These are phyloP conservation scores for Paramecium biaurelia DNA, from an alignment of 73 alveolate species.

Conservation along the genomic window DNA sequence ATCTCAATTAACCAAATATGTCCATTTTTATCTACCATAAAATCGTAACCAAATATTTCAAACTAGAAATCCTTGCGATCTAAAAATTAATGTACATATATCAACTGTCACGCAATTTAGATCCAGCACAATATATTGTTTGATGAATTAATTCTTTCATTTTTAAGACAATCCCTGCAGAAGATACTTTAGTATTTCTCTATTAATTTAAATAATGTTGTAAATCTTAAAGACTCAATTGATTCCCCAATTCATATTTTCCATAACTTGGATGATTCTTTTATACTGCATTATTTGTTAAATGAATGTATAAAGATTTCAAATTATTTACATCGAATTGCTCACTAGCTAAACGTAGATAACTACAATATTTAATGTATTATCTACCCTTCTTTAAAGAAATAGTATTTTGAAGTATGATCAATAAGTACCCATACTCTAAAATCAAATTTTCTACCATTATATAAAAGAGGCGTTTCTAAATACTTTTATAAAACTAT, in stretches of 20 bases:
- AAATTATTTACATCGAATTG: slow-evolving; percentile 52
- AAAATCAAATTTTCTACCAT: slow-evolving; percentile 40
- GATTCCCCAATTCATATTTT: slow-evolving; percentile 79
- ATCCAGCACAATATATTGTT: slow-evolving; percentile 6
- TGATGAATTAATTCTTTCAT: slow-evolving; percentile 24
- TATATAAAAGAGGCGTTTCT: slow-evolving; percentile 6
- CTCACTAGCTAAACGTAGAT: slow-evolving; percentile 41
- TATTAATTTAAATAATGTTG: slow-evolving; percentile 50
- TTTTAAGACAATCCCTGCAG: not conserved
- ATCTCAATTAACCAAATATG: slow-evolving; percentile 55
- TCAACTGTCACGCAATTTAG: slow-evolving; percentile 28
- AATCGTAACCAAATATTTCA: slow-evolving; percentile 66
- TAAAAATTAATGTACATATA: not conserved
- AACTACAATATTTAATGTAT: not conserved
- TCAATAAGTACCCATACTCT: slow-evolving; percentile 17
- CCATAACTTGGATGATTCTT: slow-evolving; percentile 77
- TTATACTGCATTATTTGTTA: slow-evolving; percentile 83
- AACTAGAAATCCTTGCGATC: slow-evolving; percentile 50
- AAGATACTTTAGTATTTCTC: slow-evolving; percentile 2
- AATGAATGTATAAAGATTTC: slow-evolving; percentile 72
- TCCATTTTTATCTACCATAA: slow-evolving; percentile 62
- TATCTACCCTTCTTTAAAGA: slow-evolving; percentile 40
- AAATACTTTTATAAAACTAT: slow-evolving; percentile 33
- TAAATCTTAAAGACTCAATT: slow-evolving; percentile 64
- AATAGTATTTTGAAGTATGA: slow-evolving; percentile 43